Base-by-base conservation (phyloP, 1,139 yeast genomes). In the Zygoascus hellenicus region DNA sequence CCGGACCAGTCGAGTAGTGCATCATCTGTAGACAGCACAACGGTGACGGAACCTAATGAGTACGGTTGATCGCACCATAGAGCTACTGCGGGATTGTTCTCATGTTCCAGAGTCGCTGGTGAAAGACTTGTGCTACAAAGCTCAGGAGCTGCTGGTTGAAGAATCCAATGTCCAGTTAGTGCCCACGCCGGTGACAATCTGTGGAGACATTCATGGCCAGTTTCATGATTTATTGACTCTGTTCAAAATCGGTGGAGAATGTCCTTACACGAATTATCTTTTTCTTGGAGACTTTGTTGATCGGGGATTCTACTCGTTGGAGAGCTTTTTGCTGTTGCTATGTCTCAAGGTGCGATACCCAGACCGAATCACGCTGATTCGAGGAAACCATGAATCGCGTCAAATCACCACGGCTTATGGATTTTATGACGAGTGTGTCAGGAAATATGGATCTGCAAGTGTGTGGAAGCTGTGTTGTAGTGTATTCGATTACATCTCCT, bases 351-450 rank as follows among this genome's bases (percentile, higher is more conserved):
- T 88, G 36, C 75, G 97, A 61, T 92, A 83, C 64, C 98, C 98
- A n/a, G 95, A 88, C 65, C 75, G 97, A 65, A 85, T 92, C 59
- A 88, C 96, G 14, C 77, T 92, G 54, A 83, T 92, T 49, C 78
- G 98, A 62, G 98, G 98, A 30, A 92, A 92, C 66, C 98, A 92
- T 67, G 98, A 92, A 67, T 84, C 95, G 31, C 77, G 98, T 57
- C 97, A 92, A 65, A 92, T 92, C 61, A 92, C 98, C n/a, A 94
- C 90, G 58, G 96, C 92, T 22, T 92, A 92, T 64, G 98, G 98
- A 10, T 92, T 92, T 66, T 92, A 92, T 66, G 98, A 92, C 67
- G 98, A 92, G 67, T 89, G 97, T 60, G 76, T 90, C 61, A 75
- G 97, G 56, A 92, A 92, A 65, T 92, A 92, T 64, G 97, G 97